phyloP scores from a whole-genome alignment of 192 early-diverging fungal genomes.

The Dissophora globulifera region DNA sequence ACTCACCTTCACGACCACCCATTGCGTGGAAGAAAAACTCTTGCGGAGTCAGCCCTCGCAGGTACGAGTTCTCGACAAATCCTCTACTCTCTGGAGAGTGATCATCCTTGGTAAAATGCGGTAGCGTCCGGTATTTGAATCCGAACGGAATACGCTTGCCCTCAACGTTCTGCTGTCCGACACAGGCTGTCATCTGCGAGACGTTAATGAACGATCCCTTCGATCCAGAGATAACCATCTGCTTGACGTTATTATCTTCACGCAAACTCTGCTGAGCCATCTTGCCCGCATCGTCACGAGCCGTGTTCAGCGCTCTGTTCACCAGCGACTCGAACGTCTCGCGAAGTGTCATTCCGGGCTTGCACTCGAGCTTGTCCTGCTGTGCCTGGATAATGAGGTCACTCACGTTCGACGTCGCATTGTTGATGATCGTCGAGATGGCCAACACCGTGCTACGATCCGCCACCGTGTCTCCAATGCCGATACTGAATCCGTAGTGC shows the following conservation, averaged over 20 bases:
- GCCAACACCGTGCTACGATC: constrained; percentile 80
- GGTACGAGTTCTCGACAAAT: constrained; percentile 90
- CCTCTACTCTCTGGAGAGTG: constrained; percentile 91
- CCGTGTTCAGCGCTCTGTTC: constrained; percentile 87
- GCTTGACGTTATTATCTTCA: constrained; percentile 94
- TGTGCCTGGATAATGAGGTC: constrained; percentile 86
- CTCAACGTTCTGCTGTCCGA: constrained; percentile 99
- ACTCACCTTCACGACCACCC: constrained; percentile 98
- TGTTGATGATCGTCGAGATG: constrained; percentile 81
- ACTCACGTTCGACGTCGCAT: constrained; percentile 81
- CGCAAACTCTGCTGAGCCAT: constrained; percentile 81
- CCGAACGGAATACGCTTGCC: constrained; percentile 98
- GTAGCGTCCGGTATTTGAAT: constrained; percentile 93
- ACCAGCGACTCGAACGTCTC: constrained; percentile 92
- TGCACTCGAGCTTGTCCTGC: constrained; percentile 80
- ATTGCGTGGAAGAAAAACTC: constrained; percentile 99
- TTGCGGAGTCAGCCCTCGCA: constrained; percentile 93
- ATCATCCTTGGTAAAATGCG: constrained; percentile 98
- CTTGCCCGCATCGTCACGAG: constrained; percentile 93
- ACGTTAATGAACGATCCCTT: constrained; percentile 98
- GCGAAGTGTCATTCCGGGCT: constrained; percentile 92
- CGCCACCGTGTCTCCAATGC: constrained; percentile 98
- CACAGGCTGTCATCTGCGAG: constrained; percentile 98
- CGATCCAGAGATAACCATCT: constrained; percentile 96
- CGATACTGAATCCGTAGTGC: constrained; percentile 95